Evolutionary conservation across 2,329 filamentous ascomycete species (phyloP).

Genomic region (Apiospora phragmitis): DNA sequence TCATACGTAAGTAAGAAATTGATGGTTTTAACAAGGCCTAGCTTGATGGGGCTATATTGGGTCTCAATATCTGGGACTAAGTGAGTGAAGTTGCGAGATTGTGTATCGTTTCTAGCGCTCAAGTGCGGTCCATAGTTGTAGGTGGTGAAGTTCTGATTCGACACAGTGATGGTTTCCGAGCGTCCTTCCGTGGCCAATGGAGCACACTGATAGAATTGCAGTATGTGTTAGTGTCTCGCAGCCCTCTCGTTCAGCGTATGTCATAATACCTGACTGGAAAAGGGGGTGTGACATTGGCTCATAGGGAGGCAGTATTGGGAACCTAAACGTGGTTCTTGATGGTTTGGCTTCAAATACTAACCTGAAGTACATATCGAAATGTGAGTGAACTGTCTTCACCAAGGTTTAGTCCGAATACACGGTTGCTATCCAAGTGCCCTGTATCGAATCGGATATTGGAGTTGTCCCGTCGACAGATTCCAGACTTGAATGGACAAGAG

Average conservation of each 20-base stretch:
- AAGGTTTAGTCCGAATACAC: conserved; percentile 17
- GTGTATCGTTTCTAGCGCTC: too few species aligned
- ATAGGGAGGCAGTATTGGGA: too few species aligned
- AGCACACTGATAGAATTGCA: not conserved
- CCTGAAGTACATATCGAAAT: conserved; percentile 16
- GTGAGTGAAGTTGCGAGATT: not conserved
- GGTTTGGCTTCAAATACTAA: not conserved
- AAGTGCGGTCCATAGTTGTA: not conserved
- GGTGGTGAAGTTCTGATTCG: not conserved
- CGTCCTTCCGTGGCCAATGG: not conserved
- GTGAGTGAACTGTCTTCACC: conserved; percentile 13
- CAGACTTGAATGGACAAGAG: conserved; percentile 17
- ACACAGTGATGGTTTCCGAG: not conserved
- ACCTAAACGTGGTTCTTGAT: too few species aligned
- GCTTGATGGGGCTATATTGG: not conserved
- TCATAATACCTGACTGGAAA: too few species aligned
- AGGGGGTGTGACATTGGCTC: too few species aligned
- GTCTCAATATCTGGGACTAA: not conserved
- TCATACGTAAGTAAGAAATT: not conserved
- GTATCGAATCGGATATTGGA: conserved; percentile 16
- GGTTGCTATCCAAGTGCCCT: conserved; percentile 20
- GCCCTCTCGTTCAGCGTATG: too few species aligned
- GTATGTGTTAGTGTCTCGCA: not conserved
- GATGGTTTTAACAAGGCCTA: not conserved
- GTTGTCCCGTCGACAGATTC: conserved; percentile 12